These are phyloP conservation scores for Nemania sp. DNA, from an alignment of 2,329 filamentous ascomycete genomes.

Conservation along the genomic window DNA sequence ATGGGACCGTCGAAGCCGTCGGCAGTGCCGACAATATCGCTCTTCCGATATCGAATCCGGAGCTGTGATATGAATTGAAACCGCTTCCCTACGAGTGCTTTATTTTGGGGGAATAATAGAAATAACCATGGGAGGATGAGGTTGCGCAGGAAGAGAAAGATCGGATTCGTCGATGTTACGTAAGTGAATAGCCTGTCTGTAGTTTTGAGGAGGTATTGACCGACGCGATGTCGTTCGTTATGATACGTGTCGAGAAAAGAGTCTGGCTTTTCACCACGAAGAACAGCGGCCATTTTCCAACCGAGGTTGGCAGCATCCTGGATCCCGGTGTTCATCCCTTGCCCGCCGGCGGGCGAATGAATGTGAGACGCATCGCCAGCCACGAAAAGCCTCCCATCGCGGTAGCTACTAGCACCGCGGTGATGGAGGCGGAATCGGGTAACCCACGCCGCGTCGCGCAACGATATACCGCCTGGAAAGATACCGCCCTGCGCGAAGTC, in stretches of 20 bases:
- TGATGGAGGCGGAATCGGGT: conserved; percentile 51
- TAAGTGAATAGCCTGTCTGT: conserved; percentile 46
- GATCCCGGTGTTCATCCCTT: conserved; percentile 60
- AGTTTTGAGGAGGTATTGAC: conserved; percentile 45
- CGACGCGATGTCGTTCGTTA: conserved; percentile 50
- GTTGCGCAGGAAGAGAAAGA: conserved; percentile 45
- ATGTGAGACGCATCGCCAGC: conserved; percentile 62
- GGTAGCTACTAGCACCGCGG: conserved; percentile 43
- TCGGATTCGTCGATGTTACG: conserved; percentile 41
- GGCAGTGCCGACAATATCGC: conserved; percentile 38
- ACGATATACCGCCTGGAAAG: conserved; percentile 34
- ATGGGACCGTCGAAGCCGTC: conserved; percentile 40
- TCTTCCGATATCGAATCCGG: conserved; percentile 44
- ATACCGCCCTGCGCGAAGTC: conserved; percentile 30
- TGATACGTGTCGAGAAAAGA: conserved; percentile 52
- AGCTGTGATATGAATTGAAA: conserved; percentile 47
- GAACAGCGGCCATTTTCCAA: conserved; percentile 53
- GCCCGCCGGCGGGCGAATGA: conserved; percentile 57
- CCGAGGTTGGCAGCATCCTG: conserved; percentile 53
- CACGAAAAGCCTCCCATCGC: conserved; percentile 53
- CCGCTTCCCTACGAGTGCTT: conserved; percentile 27
- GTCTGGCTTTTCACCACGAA: conserved; percentile 40
- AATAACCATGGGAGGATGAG: conserved; percentile 43
- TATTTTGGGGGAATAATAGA: conserved; percentile 39
- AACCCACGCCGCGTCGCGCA: conserved; percentile 45